Percentiles rank a stretch among this genome's conserved stretches.
Evolutionary conservation across 2,329 filamentous ascomycete species (phyloP).

Genomic region (Colletotrichum acutatum): DNA sequence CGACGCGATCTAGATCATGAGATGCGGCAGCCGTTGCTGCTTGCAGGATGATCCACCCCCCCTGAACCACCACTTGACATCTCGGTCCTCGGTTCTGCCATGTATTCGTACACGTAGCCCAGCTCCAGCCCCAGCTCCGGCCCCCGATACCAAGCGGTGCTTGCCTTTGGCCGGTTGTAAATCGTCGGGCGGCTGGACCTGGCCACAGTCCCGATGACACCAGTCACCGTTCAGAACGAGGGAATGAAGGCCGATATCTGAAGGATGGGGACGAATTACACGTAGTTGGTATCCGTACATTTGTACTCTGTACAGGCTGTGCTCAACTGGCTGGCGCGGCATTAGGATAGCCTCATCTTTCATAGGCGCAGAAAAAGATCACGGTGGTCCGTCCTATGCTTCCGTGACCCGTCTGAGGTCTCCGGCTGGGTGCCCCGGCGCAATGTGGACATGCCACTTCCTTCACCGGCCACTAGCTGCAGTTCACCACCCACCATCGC

Average conservation of each 20-base stretch:
- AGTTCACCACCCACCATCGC: not conserved
- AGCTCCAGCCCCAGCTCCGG: not conserved
- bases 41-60: not conserved
- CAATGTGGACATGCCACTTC: not conserved
- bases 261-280: not conserved
- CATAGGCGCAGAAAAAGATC: not conserved
- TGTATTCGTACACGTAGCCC: not conserved
- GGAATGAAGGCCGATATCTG: not conserved
- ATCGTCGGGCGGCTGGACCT: not conserved
- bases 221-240: not conserved
- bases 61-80: not conserved
- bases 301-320: not conserved
- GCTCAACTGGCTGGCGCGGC: not conserved
- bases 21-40: not conserved
- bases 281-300: not conserved
- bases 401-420: not conserved
- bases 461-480: not conserved
- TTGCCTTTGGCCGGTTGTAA: not conserved
- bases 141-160: not conserved
- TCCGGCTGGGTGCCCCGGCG: not conserved
- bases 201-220: not conserved
- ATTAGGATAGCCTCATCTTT: not conserved
- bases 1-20: not conserved
- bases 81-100: not conserved
- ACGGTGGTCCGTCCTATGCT: not conserved